These are phyloP conservation scores for Cantharellus anzutake DNA, from an alignment of 768 basidiomycete species.

Conservation along the genomic window DNA sequence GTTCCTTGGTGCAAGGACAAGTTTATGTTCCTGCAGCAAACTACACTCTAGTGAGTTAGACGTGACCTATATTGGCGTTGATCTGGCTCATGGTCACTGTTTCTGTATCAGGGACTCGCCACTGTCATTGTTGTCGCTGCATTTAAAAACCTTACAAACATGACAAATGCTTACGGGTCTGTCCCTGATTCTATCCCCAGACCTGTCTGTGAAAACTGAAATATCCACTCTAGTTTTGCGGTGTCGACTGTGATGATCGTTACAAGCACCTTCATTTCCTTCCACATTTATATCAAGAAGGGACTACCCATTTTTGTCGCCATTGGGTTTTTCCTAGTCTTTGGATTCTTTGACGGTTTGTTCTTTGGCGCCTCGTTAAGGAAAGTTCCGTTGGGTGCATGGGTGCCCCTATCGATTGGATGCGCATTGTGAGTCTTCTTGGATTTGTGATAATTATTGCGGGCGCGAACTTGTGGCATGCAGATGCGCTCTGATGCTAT, in stretches of 20 bases:
- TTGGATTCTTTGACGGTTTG: conserved; percentile 44
- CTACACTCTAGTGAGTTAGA: conserved; percentile 23
- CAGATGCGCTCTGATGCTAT: conserved; percentile 24
- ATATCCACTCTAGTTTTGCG: conserved; percentile 6
- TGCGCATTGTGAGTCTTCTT: conserved; percentile 23
- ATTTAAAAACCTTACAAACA: conserved; percentile 30
- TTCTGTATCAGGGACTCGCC: conserved; percentile 12
- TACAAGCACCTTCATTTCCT: conserved; percentile 16
- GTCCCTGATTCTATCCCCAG: background rate
- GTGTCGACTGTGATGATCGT: conserved; percentile 18
- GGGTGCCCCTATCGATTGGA: conserved; percentile 46
- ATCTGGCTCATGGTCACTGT: background rate
- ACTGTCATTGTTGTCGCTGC: conserved; percentile 36
- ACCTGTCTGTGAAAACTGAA: background rate
- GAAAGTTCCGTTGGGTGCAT: conserved; percentile 48
- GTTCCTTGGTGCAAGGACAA: conserved; percentile 39
- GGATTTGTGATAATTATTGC: background rate
- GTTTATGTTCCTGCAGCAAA: conserved; percentile 48
- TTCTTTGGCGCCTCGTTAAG: conserved; percentile 48
- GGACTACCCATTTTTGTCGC: conserved; percentile 12
- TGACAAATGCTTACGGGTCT: conserved; percentile 33
- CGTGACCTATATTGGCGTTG: background rate
- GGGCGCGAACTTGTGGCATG: background rate
- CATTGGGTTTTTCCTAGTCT: conserved; percentile 18
- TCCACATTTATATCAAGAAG: conserved; percentile 17